These are phyloP conservation scores for Wolfiporia cocos DNA, from an alignment of 1,284 basidiomycete genomes.

Conservation along the genomic window DNA sequence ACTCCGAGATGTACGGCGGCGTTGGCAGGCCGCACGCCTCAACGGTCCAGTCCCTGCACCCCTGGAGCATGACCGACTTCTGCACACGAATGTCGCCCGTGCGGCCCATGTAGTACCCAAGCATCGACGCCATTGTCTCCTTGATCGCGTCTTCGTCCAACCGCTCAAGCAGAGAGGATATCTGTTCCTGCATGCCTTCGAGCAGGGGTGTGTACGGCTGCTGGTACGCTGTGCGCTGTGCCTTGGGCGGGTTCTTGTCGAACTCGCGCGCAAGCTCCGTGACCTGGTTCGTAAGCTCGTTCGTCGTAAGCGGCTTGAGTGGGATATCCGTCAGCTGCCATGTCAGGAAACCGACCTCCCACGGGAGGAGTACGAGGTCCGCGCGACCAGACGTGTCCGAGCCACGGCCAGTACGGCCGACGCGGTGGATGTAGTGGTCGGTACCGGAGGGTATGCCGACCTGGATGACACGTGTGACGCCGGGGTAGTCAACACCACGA, in stretches of 20 bases:
- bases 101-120: constrained; percentile 75
- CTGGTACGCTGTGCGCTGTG: constrained; percentile 2
- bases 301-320: constrained; percentile 52
- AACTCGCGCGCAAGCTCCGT: constrained; percentile 41
- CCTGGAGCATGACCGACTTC: constrained; percentile 48
- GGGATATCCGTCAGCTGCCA: constrained; percentile 68
- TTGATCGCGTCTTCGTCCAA: constrained; percentile 53
- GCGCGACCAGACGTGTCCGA: constrained; percentile 65
- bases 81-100: constrained; percentile 42
- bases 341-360: constrained; percentile 73
- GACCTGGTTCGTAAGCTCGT: constrained; percentile 47
- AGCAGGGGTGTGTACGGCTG: constrained; percentile 9
- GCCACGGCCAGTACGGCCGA: constrained; percentile 88
- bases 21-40: constrained; percentile 42
- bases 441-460: constrained; percentile 71
- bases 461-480: constrained; percentile 92
- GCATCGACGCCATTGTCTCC: constrained; percentile 63
- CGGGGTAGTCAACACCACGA: constrained; percentile 87
- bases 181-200: constrained; percentile 13
- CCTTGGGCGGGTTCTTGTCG: constrained; percentile 38
- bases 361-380: constrained; percentile 84
- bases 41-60: constrained; percentile 62
- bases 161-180: constrained; percentile 28
- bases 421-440: constrained; percentile 88
- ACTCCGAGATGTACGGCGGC: constrained; percentile 43